Evolutionary conservation across 495 filamentous ascomycete species (phyloP).

Genomic region (Hypoxylon lenormandii): DNA sequence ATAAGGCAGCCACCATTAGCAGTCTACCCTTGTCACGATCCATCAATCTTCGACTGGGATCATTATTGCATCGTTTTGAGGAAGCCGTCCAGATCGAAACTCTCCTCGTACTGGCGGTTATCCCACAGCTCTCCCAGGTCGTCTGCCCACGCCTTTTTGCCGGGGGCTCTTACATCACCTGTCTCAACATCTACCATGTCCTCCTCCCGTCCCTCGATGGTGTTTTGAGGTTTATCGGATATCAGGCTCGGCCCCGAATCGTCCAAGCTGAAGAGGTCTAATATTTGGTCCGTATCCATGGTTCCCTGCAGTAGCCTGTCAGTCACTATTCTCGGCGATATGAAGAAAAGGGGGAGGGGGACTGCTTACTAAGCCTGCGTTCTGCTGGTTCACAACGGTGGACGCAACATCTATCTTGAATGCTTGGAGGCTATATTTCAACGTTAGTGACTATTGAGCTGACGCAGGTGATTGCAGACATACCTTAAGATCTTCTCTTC

Average conservation of each 20-base stretch:
- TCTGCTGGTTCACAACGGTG: slow-evolving; percentile 99
- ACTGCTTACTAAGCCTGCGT: slow-evolving; percentile 80
- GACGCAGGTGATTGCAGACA: slow-evolving; percentile 51
- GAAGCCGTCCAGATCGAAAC: slow-evolving; percentile 93
- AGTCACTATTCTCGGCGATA: slow-evolving; percentile 8
- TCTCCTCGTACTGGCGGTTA: slow-evolving; percentile 93
- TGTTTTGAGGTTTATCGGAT: slow-evolving; percentile 65
- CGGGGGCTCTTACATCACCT: slow-evolving; percentile 91
- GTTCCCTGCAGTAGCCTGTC: slow-evolving; percentile 55
- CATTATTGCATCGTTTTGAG: slow-evolving; percentile 82
- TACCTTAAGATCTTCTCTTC: slow-evolving; percentile 92
- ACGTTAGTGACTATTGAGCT: slow-evolving; percentile 22
- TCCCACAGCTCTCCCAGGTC: slow-evolving; percentile 97
- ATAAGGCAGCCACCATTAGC: not conserved
- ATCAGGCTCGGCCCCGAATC: slow-evolving; percentile 75
- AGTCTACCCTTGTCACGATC: slow-evolving; percentile 10
- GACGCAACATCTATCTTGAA: slow-evolving; percentile 99
- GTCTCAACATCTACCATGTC: slow-evolving; percentile 93
- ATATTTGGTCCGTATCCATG: slow-evolving; percentile 98
- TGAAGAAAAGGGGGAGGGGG: not conserved
- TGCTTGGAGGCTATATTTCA: slow-evolving; percentile 79
- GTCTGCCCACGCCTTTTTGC: slow-evolving; percentile 94
- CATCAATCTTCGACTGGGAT: slow-evolving; percentile 9
- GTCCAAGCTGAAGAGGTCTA: slow-evolving; percentile 94
- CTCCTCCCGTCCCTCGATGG: slow-evolving; percentile 76